These are phyloP conservation scores for Rhexocercosporidium sp. DNA, from an alignment of 2,329 filamentous ascomycete genomes.

Conservation along the genomic window DNA sequence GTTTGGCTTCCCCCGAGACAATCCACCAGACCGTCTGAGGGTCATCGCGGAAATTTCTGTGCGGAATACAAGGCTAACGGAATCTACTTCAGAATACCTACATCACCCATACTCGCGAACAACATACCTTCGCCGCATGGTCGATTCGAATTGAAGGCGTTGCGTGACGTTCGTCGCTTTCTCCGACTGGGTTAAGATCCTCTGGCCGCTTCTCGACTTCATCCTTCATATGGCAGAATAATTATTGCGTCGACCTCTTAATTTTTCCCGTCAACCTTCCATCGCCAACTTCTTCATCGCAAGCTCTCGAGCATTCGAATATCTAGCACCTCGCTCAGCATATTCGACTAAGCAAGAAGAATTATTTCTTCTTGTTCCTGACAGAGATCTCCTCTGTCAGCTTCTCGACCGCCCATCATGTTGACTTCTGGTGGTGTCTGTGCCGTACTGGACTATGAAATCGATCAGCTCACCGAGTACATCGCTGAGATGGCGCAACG, in stretches of 20 bases:
- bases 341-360: conserved; percentile 33
- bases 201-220: conserved; percentile 14
- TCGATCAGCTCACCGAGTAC: conserved; percentile 79
- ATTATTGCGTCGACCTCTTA: conserved; percentile 28
- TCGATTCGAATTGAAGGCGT: conserved; percentile 33
- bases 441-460: conserved; percentile 77
- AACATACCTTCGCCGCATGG: conserved; percentile 36
- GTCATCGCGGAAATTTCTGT: conserved; percentile 28
- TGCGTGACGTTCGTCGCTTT: conserved; percentile 27
- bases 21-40: conserved; percentile 14
- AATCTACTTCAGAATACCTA: conserved; percentile 23
- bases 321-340: conserved; percentile 25
- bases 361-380: conserved; percentile 34
- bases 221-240: conserved; percentile 41
- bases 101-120: conserved; percentile 27
- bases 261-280: conserved; percentile 30
- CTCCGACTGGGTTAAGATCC: neutral
- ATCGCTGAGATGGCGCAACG: conserved; percentile 74
- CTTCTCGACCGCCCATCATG: conserved; percentile 38
- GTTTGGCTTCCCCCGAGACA: neutral
- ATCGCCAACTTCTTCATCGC: conserved; percentile 21
- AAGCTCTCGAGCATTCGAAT: conserved; percentile 26
- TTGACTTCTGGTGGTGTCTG: conserved; percentile 65
- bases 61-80: conserved; percentile 27
- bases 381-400: conserved; percentile 42